These are phyloP conservation scores for Circinella umbellata DNA, from an alignment of 371 early-diverging fungal species.

Conservation along the genomic window DNA sequence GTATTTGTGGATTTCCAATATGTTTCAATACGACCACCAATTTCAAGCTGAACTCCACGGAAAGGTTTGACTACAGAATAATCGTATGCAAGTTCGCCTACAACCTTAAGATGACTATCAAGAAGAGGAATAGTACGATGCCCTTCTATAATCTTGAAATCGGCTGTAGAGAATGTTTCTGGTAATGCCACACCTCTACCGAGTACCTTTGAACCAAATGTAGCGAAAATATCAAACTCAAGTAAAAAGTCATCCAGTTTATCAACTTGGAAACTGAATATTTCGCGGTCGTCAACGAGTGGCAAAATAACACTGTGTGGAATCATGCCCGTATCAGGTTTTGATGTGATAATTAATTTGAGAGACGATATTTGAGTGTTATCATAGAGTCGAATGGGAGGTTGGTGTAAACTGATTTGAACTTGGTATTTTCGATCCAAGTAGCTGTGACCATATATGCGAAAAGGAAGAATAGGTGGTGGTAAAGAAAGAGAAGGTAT, in stretches of 20 bases:
- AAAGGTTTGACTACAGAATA: constrained; percentile 88
- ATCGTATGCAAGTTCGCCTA: constrained; percentile 88
- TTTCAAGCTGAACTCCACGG: constrained; percentile 81
- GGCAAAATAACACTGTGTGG: constrained; percentile 93
- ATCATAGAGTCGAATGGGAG: constrained; percentile 70
- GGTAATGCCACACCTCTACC: constrained; percentile 87
- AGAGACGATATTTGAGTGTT: constrained; percentile 71
- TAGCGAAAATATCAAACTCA: constrained; percentile 92
- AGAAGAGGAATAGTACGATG: constrained; percentile 75
- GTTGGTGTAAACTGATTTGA: constrained; percentile 68
- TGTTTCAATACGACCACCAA: constrained; percentile 94
- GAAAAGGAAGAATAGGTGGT: constrained; percentile 96
- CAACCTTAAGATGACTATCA: constrained; percentile 85
- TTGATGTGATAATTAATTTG: constrained; percentile 63
- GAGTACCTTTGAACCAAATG: constrained; percentile 94
- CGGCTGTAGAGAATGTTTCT: constrained; percentile 58
- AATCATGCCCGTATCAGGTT: constrained; percentile 87
- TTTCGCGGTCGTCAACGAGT: constrained; percentile 77
- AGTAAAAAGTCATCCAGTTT: constrained; percentile 74
- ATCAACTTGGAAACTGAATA: constrained; percentile 85
- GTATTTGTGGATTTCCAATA: constrained; percentile 95
- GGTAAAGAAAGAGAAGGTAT: constrained; percentile 90
- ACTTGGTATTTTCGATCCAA: constrained; percentile 85
- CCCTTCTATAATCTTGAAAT: constrained; percentile 44
- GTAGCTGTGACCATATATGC: constrained; percentile 95